Base-by-base conservation (phyloP, 2,329 filamentous ascomycete genomes). In the Aspergillus transmontanensis region DNA sequence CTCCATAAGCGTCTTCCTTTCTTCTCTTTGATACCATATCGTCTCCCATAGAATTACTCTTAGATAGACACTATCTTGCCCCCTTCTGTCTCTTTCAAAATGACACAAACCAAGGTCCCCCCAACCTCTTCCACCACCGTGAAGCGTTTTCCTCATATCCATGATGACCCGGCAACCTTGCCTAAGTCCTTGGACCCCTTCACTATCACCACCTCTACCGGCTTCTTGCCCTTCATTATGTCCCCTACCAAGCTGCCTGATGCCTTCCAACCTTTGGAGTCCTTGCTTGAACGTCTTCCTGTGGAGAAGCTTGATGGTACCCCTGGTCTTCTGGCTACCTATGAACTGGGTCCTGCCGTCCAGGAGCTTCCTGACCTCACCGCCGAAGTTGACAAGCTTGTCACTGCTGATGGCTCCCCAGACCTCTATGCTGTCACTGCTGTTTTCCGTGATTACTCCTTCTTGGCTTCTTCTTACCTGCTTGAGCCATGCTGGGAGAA, bases 401-500 rank as follows among this genome's bases (percentile, higher is more conserved):
- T 77, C 41, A 71, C 77, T 11, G 62, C 72, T 10, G 76, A 79
- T 67, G 79, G 85, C 69, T 83, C 86, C 70, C 82, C 89, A 65
- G 89, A 97, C 78, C 84, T 94, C 45, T 90, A 90, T 19, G 81
- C 92, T 63, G 88, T 96, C 83, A 95, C 94, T 72, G 93, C 93
- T 39, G 81, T 96, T 55, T 97, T 97, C 78, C 86, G 94, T 23
- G 94, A 97, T 81, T 97, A 97, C 77, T 91, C 91, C 16, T 97
- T 97, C 83, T 81, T 97, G 34, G 91, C 93, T 6, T 96, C 92
- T 28, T 91, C 93, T 0, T 97, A 96, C 76, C 83, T 97, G 34
- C 87, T 97, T 34, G 94, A 97, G 82, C 94, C 94, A 12, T 97
- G 94, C 77, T 94, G 95, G 79, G 85, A 92, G 80, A 86, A 90